Evolutionary conservation across 2,329 filamentous ascomycete species (phyloP).

Genomic region (Penicillium freii): DNA sequence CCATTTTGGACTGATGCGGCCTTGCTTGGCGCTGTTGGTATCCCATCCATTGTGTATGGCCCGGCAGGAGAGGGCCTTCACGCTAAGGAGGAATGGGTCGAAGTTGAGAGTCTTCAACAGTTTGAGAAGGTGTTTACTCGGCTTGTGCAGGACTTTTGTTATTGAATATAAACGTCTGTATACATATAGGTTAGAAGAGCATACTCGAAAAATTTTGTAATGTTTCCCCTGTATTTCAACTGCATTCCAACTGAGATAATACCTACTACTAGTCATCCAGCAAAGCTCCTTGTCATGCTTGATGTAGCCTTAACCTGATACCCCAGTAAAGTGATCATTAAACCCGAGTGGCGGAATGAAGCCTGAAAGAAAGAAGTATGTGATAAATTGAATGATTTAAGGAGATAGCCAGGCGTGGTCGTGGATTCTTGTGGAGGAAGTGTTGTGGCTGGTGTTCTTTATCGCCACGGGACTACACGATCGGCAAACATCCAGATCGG

Average conservation of each 20-base stretch:
- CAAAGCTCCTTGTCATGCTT: neutral
- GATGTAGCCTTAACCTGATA: neutral
- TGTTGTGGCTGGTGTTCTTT: constrained; percentile 15
- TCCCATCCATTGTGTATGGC: constrained; percentile 50
- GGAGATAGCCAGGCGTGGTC: neutral
- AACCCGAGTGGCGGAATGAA: neutral
- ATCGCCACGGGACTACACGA: constrained; percentile 18
- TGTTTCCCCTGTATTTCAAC: neutral
- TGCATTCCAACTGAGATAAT: neutral
- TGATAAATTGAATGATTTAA: neutral
- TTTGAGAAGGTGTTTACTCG: constrained; percentile 27
- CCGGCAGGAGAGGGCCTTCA: constrained; percentile 52
- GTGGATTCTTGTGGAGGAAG: neutral
- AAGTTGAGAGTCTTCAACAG: constrained; percentile 44
- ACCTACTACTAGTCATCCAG: neutral
- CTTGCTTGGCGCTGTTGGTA: constrained; percentile 46
- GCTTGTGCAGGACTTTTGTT: constrained; percentile 24
- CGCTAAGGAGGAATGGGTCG: constrained; percentile 52
- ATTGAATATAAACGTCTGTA: neutral
- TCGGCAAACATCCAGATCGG: constrained; percentile 3
- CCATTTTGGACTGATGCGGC: constrained; percentile 55
- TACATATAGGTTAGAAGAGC: neutral
- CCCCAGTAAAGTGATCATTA: neutral
- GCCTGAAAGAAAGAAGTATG: neutral
- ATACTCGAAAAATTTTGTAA: neutral